Base-by-base conservation (phyloP, 495 filamentous ascomycete species). In the Penicillium chermesinum region DNA sequence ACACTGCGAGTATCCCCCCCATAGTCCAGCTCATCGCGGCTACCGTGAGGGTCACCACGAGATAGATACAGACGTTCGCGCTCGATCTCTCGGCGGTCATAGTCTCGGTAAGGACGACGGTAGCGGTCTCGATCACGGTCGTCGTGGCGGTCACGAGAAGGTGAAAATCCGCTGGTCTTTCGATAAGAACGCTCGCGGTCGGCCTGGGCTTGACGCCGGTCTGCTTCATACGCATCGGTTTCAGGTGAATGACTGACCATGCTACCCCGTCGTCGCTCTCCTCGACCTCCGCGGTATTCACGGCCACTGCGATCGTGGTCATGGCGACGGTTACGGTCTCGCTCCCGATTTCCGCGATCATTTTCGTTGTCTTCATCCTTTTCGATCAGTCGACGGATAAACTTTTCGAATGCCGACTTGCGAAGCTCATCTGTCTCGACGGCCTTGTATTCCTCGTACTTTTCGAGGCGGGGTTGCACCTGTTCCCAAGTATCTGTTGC, bases 111-210 rank as follows among this genome's bases (percentile, higher is more conserved):
- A 13, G 50, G 39, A 16, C 53, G 56, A 19, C 57, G 53, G 18
- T 49, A 54, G 40, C 80, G 79, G 27, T 83, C 81, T 52, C 74
- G 72, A 32, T 84, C 79, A 15, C 79, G 75, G 10, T 85, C 81
- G 44, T 83, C 79, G 33, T 76, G 71, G 34, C 68, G 52, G 35
- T 73, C 70, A n/a, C 64, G 69, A 57, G 12, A 66, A 71, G 68
- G 71, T 10, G 70, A 73, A 41, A 86, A 79, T 57, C 80, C 82
- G 61, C 80, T 85, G 38, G 77, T 71, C 64, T 91, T 91, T 59
- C 87, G 84, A 66, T 89, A 91, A 49, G 89, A 88, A 38, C 87
- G 81, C 66, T 95, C 90, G 21, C 89, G 85, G 54, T 91, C 88
- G 19, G 87, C 87, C 59, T 87, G 86, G 15, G 88, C 88, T 61